Evolutionary conservation across 805 yeast genomes (phyloP).

Genomic region (Sugiyamaella smithiae): DNA sequence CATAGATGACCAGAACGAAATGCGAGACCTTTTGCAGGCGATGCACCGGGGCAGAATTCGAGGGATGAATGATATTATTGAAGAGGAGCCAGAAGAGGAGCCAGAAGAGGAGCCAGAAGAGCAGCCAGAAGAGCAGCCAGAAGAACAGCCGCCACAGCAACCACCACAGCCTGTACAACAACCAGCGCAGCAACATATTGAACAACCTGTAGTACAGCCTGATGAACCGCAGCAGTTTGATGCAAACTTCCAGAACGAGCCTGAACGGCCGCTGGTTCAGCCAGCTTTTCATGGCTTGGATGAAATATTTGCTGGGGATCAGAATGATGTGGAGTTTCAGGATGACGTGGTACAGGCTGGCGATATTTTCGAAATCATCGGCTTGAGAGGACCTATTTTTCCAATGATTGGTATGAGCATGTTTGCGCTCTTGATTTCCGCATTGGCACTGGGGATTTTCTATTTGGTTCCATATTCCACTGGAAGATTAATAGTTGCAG

Average conservation of each 20-base stretch:
- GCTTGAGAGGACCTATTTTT: conserved; percentile 26
- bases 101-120: neutral
- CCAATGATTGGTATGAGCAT: conserved; percentile 24
- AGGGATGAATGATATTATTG: neutral
- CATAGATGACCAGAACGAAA: conserved; percentile 18
- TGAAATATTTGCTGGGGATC: neutral
- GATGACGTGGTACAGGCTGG: conserved; percentile 20
- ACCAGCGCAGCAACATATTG: neutral
- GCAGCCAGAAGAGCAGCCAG: neutral
- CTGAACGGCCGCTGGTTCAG: neutral
- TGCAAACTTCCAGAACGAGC: neutral
- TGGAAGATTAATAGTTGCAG: conserved; percentile 22
- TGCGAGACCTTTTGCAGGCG: neutral
- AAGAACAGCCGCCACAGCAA: neutral
- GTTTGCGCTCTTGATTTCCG: conserved; percentile 21
- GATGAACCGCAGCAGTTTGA: neutral
- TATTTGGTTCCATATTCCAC: conserved; percentile 28
- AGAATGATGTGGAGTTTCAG: conserved; percentile 7
- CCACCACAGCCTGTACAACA: neutral
- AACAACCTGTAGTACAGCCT: neutral
- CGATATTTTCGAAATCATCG: conserved; percentile 31
- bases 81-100: neutral
- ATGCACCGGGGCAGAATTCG: neutral
- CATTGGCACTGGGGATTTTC: conserved; percentile 18
- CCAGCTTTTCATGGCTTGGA: neutral